phyloP scores from a whole-genome alignment of 2,329 filamentous ascomycete species.

The Monilinia aucupariae region DNA sequence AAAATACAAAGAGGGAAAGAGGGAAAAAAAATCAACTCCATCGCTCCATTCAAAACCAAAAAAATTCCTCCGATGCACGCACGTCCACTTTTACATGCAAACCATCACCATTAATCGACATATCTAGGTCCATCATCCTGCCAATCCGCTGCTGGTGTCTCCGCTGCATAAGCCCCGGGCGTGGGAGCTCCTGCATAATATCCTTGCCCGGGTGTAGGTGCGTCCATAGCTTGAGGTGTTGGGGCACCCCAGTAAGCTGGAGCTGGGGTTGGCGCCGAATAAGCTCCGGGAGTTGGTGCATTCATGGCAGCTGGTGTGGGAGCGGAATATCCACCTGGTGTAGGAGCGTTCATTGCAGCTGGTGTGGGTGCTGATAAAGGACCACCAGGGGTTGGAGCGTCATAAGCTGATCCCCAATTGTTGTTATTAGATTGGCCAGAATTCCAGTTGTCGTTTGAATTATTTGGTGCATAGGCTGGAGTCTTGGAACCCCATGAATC shows the following conservation, averaged over 20 bases:
- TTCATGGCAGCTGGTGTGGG: slow-evolving; percentile 45
- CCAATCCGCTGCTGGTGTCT: slow-evolving; percentile 52
- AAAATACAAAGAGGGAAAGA: neutral
- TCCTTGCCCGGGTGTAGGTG: slow-evolving; percentile 43
- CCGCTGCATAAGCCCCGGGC: slow-evolving; percentile 40
- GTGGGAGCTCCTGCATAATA: slow-evolving; percentile 34
- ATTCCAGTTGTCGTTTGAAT: slow-evolving; percentile 48
- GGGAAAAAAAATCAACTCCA: neutral
- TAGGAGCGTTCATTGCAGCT: slow-evolving; percentile 61
- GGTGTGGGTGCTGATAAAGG: slow-evolving; percentile 57
- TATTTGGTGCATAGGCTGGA: slow-evolving; percentile 64
- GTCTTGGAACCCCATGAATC: slow-evolving; percentile 63
- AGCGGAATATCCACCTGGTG: slow-evolving; percentile 55
- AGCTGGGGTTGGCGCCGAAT: slow-evolving; percentile 60
- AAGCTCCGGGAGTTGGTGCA: slow-evolving; percentile 45
- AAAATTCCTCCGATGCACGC: neutral
- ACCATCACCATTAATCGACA: slow-evolving; percentile 28
- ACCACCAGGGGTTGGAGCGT: slow-evolving; percentile 63
- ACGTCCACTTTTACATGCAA: neutral
- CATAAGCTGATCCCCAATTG: slow-evolving; percentile 47
- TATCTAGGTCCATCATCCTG: slow-evolving; percentile 41
- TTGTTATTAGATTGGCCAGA: slow-evolving; percentile 31
- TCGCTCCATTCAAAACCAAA: slow-evolving; percentile 1
- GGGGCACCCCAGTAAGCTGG: slow-evolving; percentile 44
- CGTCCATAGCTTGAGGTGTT: slow-evolving; percentile 45